Evolutionary conservation across 1,284 basidiomycete species (phyloP).

Genomic region (Sporisorium exsertum): DNA sequence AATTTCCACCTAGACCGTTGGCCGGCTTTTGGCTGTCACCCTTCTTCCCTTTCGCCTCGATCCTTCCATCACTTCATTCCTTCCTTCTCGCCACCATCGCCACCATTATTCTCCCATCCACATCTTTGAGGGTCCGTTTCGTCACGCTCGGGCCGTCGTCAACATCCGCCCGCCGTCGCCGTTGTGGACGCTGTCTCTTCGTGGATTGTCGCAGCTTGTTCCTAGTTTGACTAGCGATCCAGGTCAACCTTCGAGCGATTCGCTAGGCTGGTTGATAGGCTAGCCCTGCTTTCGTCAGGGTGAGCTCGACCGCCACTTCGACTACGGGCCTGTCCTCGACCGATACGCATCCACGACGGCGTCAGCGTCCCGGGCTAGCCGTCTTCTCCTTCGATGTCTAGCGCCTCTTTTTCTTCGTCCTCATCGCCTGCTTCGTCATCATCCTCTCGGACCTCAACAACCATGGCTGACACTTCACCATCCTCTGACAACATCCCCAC

Average conservation of each 20-base stretch:
- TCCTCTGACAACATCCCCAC: constrained; percentile 9
- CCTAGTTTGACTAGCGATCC: not conserved
- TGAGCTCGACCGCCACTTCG: constrained; percentile 32
- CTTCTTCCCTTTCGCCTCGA: not conserved
- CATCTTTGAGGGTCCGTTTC: not conserved
- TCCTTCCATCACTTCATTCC: not conserved
- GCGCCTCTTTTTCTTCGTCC: constrained; percentile 6
- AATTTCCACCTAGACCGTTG: constrained; percentile 9
- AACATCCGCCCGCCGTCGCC: not conserved
- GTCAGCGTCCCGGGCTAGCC: constrained; percentile 25
- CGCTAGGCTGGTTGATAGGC: constrained; percentile 19
- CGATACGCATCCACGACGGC: constrained; percentile 18
- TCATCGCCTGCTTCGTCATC: constrained; percentile 5
- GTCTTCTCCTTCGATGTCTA: constrained; percentile 15
- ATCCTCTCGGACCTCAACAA: constrained; percentile 10
- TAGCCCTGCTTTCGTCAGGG: constrained; percentile 17
- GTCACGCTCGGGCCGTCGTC: not conserved
- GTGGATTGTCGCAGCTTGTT: not conserved
- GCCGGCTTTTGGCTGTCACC: constrained; percentile 24
- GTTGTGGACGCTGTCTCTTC: too few relatives aligned
- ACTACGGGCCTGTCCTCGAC: constrained; percentile 34
- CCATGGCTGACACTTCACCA: constrained; percentile 42
- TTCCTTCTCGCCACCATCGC: not conserved
- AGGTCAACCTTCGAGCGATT: not conserved
- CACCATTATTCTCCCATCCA: not conserved